phyloP scores from a whole-genome alignment of 352 stramenopile species.

The Phytopythium kandeliae region DNA sequence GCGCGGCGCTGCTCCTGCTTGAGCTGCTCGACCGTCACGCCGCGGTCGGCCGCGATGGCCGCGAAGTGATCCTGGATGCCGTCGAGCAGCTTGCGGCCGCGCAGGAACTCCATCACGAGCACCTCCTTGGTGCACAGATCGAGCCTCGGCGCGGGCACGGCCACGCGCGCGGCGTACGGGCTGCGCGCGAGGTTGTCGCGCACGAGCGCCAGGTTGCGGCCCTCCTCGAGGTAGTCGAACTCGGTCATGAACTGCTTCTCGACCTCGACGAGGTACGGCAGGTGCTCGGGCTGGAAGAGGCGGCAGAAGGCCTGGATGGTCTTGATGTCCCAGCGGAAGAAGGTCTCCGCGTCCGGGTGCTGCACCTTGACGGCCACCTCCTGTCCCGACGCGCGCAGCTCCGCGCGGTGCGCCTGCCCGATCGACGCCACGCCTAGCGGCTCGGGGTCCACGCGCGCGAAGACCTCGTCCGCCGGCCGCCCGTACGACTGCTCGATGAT shows the following conservation, averaged over 20 bases:
- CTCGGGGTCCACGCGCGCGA: constrained; percentile 54
- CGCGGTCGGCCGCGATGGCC: constrained; percentile 77
- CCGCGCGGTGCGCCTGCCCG: constrained; percentile 74
- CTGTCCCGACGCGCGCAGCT: constrained; percentile 49
- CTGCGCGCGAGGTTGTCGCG: constrained; percentile 86
- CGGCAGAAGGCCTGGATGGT: constrained; percentile 95
- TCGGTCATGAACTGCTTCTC: constrained; percentile 98
- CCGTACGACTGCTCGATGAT: constrained; percentile 78
- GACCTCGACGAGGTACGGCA: constrained; percentile 92
- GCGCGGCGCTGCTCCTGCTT: constrained; percentile 67
- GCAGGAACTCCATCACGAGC: constrained; percentile 94
- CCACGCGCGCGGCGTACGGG: constrained; percentile 59
- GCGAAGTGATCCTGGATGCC: constrained; percentile 90
- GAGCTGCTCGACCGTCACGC: constrained; percentile 84
- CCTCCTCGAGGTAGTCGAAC: constrained; percentile 95
- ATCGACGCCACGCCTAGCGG: constrained; percentile 80
- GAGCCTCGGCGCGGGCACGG: constrained; percentile 82
- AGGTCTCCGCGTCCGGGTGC: constrained; percentile 91
- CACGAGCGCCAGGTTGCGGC: constrained; percentile 86
- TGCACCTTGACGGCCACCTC: constrained; percentile 90
- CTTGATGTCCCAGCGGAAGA: constrained; percentile 95
- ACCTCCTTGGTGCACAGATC: constrained; percentile 92
- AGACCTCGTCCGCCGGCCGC: constrained; percentile 47
- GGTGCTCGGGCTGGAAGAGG: constrained; percentile 93
- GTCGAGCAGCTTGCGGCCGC: constrained; percentile 80